Percentiles rank a stretch among this genome's conserved stretches.
phyloP scores from a whole-genome alignment of 169 alveolate genomes.

The Eimeria necatrix region DNA sequence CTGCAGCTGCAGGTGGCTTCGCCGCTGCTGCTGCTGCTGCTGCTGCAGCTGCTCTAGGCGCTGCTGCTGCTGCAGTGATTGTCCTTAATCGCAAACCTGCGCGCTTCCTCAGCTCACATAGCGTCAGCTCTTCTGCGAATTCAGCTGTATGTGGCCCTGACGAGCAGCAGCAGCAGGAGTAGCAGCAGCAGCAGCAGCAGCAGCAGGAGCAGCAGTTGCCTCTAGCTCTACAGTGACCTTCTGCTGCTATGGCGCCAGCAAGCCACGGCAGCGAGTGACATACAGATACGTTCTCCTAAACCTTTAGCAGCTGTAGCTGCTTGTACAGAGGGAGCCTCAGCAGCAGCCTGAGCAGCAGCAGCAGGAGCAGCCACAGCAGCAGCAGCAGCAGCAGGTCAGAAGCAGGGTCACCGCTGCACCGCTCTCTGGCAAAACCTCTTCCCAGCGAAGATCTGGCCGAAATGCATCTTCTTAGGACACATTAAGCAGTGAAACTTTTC shows the following conservation, averaged over 20 bases:
- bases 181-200: slow-evolving; percentile 19
- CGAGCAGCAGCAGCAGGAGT: slow-evolving; percentile 15
- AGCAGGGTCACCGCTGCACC: slow-evolving; percentile 34
- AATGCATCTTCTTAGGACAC: background rate
- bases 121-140: too few relatives aligned
- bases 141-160: too few relatives aligned
- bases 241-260: background rate
- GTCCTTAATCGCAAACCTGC: background rate
- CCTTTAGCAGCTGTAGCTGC: background rate
- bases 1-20: background rate
- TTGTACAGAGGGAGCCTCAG: background rate
- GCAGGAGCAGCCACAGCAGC: slow-evolving; percentile 47
- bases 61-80: background rate
- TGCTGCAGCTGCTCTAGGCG: background rate
- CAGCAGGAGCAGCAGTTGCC: slow-evolving; percentile 26
- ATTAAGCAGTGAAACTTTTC: background rate
- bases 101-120: background rate
- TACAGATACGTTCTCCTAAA: background rate
- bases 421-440: background rate
- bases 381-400: slow-evolving; percentile 48
- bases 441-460: background rate
- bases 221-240: background rate
- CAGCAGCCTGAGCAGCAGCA: slow-evolving; percentile 16
- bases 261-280: too few relatives aligned
- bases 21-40: background rate